phyloP scores from a whole-genome alignment of 176 grass and related monocot species.

The Eragrostis nindensis region DNA sequence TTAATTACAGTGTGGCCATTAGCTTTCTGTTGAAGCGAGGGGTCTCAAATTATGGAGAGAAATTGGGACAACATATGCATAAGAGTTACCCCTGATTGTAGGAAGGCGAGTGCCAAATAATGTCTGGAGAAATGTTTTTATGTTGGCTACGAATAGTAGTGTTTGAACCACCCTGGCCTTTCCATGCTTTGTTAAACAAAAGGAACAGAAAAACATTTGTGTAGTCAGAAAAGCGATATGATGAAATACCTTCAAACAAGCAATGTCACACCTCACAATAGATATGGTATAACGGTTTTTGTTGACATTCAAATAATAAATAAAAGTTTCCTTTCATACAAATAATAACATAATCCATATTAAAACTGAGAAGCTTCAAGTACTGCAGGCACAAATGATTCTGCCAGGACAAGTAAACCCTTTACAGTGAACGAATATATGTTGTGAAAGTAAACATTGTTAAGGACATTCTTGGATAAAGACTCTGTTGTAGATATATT shows the following conservation, averaged over 20 bases:
- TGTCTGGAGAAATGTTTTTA: slow-evolving; percentile 94
- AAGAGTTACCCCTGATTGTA: slow-evolving; percentile 81
- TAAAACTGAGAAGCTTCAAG: neutral
- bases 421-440: too few relatives aligned
- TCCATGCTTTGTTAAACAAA: slow-evolving; percentile 43
- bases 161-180: slow-evolving; percentile 95
- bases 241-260: neutral
- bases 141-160: slow-evolving; percentile 87
- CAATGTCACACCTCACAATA: neutral
- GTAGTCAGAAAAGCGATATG: neutral
- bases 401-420: too few relatives aligned
- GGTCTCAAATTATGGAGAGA: slow-evolving; percentile 83
- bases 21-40: slow-evolving; percentile 55
- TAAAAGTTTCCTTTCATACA: neutral
- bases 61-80: slow-evolving; percentile 79
- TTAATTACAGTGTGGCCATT: slow-evolving; percentile 72
- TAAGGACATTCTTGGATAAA: too few relatives aligned
- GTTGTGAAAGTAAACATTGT: too few relatives aligned
- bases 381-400: neutral
- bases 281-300: neutral
- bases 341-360: neutral
- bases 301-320: neutral
- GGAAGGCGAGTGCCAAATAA: slow-evolving; percentile 92
- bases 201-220: neutral
- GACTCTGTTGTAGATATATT: too few relatives aligned